Base-by-base conservation (phyloP, 2,329 filamentous ascomycete genomes). In the Epicoccum nigrum region DNA sequence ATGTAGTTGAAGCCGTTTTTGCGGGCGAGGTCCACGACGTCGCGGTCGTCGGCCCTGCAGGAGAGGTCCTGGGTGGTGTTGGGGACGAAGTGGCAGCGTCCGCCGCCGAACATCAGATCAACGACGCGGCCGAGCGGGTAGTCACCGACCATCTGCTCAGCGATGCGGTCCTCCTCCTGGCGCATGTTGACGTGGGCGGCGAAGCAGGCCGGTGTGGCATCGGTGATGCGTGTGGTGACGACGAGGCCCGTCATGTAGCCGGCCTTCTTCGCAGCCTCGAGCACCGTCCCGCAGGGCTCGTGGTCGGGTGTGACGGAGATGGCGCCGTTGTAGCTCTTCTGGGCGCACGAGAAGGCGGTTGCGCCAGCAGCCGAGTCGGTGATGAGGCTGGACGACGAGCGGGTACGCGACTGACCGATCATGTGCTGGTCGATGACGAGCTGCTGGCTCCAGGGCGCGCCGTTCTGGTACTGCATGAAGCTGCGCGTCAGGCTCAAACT, bases 321-420 rank as follows among this genome's bases (percentile, higher is more conserved):
- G 61, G 94, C 94, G 39, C 92, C 92, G 69, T 99, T 99, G 78
- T 99, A 99, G 72, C 88, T 96, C 83, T 99, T 99, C 69, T 81
- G 77, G 16, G 86, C 93, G 67, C 94, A 99, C 2, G 90, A 92
- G 73, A 99, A 99, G 1, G 94, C 94, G 0, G 94, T 99, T 3
- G 94, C 94, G 30, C 94, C 94, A n/a, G 94, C 94, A 4, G 94
- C 94, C 52, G 90, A 96, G 74, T 99, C 94, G 1, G 94, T 99
- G 44, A 99, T 88, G 54, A 97, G 79, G 50, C 88, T 93, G 67
- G 83, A 91, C 60, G 85, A 87, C 44, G 90, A 96, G 49, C 92
- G 82, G 16, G 94, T 99, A 54, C 94, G 83, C 58, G 89, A 95
- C 51, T 89, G 88, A 45, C 94, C 94, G 78, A 96, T 93, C 55